Percentiles rank a stretch among this genome's conserved stretches.
Conservation (phyloP, 139 green algal genomes). For the Pycnococcus provasolii region DNA sequence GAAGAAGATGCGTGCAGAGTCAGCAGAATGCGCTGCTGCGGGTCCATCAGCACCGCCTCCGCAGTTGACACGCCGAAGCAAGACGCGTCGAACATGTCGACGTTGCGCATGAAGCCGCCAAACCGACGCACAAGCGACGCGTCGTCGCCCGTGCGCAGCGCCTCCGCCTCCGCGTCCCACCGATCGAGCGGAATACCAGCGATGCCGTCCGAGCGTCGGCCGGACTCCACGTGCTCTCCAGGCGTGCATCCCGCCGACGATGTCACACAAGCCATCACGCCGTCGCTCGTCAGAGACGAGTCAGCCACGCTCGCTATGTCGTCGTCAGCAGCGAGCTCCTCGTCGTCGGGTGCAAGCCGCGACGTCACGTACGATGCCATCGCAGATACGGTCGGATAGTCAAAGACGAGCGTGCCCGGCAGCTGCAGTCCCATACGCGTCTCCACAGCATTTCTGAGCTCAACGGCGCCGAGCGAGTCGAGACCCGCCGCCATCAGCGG, state of each 20-base stretch:
- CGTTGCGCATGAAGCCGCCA: constrained; percentile 8
- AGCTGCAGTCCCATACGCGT: constrained; percentile 13
- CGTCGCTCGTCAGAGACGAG: no score
- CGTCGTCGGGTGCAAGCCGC: constrained; percentile 23
- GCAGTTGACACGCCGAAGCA: constrained; percentile 10
- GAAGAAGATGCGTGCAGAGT: no score
- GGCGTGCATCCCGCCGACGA: no score
- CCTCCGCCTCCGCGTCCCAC: not conserved
- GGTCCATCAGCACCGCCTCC: constrained; percentile 37
- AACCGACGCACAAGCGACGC: constrained; percentile 14
- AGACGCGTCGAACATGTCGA: constrained; percentile 13
- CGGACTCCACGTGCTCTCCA: no score
- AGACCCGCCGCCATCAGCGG: constrained; percentile 29
- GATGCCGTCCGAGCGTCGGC: no score
- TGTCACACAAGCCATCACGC: no score
- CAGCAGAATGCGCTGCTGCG: constrained; percentile 47
- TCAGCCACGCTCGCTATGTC: no score
- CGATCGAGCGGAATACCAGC: no score
- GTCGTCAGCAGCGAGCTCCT: no score
- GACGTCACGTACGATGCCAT: not conserved
- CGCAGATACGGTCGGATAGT: constrained; percentile 21
- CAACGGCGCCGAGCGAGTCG: constrained; percentile 28
- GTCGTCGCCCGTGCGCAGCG: not conserved
- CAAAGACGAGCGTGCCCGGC: constrained; percentile 30
- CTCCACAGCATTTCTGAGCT: constrained; percentile 23